A percentile compares a stretch with the other conserved stretches of the same genome.
Conservation (phyloP, 2,329 filamentous ascomycete genomes). For the Claviceps sorghi region DNA sequence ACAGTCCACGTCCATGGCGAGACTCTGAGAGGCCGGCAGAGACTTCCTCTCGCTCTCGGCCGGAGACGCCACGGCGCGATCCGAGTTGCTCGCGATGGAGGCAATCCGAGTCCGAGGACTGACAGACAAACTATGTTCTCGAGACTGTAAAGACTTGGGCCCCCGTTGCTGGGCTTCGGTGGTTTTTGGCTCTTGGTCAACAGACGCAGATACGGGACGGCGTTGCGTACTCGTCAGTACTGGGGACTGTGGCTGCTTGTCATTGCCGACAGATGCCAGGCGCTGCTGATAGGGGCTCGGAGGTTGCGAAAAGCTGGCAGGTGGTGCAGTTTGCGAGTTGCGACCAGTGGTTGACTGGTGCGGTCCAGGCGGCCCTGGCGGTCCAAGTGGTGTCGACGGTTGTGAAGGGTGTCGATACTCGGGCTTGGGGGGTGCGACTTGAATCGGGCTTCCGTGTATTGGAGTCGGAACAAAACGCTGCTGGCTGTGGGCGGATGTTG, state of each 20-base stretch:
- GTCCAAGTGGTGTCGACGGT: conserved; percentile 38
- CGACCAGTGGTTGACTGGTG: conserved; percentile 23
- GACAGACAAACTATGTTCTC: conserved; percentile 58
- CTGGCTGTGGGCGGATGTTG: conserved; percentile 47
- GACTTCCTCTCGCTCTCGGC: conserved; percentile 15
- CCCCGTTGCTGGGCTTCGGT: conserved; percentile 31
- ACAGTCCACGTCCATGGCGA: conserved; percentile 17
- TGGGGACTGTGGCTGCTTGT: conserved; percentile 19
- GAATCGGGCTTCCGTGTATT: conserved; percentile 37
- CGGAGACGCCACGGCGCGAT: conserved; percentile 11
- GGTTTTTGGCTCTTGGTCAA: conserved; percentile 28
- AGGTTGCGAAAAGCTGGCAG: conserved; percentile 30
- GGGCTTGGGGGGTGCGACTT: conserved; percentile 27
- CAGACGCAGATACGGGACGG: conserved; percentile 21
- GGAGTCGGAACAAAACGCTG: conserved; percentile 37
- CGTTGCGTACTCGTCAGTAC: conserved; percentile 11
- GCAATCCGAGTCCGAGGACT: conserved; percentile 60
- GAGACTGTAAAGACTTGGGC: conserved; percentile 44
- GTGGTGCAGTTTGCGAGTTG: conserved; percentile 27
- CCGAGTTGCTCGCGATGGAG: conserved; percentile 32
- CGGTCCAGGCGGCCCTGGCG: conserved; percentile 37
- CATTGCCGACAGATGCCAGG: conserved; percentile 15
- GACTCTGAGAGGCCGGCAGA: conserved; percentile 11
- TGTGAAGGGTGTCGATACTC: conserved; percentile 36
- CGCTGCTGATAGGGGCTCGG: conserved; percentile 48